These are phyloP conservation scores for Mollisia scopiformis DNA, from an alignment of 2,329 filamentous ascomycete genomes.

Conservation along the genomic window DNA sequence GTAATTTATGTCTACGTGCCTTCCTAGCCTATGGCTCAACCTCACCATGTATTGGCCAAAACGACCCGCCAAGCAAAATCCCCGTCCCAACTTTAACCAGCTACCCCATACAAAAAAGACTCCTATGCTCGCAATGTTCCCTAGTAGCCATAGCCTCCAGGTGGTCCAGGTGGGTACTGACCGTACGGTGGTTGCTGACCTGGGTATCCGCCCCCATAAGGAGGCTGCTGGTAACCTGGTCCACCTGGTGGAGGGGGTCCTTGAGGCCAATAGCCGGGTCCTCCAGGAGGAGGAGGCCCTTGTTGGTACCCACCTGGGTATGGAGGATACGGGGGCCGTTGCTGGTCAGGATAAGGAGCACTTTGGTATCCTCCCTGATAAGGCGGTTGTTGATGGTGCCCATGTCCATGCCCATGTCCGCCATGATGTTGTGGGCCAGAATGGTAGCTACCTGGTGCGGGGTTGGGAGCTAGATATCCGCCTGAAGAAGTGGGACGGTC, in stretches of 20 bases:
- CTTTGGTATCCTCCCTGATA: constrained; percentile 5
- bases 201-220: constrained; percentile 3
- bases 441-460: constrained; percentile 24
- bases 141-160: constrained; percentile 1
- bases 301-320: constrained; percentile 1
- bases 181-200: background rate
- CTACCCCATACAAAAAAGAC: background rate
- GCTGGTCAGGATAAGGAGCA: constrained; percentile 1
- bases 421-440: constrained; percentile 17
- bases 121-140: too few species aligned
- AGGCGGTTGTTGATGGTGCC: constrained; percentile 3
- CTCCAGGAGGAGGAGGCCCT: constrained; percentile 5
- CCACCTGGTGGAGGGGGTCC: background rate
- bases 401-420: too few species aligned
- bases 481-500: constrained; percentile 27
- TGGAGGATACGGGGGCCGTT: background rate
- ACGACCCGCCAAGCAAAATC: background rate
- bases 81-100: background rate
- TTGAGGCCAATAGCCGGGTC: constrained; percentile 5
- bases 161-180: constrained; percentile 10
- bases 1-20: background rate
- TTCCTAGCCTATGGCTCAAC: background rate
- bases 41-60: background rate
- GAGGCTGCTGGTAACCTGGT: constrained; percentile 10
- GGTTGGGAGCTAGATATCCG: constrained; percentile 28